Base-by-base conservation (phyloP, 495 filamentous ascomycete species). In the Aspergillus saccharolyticus region DNA sequence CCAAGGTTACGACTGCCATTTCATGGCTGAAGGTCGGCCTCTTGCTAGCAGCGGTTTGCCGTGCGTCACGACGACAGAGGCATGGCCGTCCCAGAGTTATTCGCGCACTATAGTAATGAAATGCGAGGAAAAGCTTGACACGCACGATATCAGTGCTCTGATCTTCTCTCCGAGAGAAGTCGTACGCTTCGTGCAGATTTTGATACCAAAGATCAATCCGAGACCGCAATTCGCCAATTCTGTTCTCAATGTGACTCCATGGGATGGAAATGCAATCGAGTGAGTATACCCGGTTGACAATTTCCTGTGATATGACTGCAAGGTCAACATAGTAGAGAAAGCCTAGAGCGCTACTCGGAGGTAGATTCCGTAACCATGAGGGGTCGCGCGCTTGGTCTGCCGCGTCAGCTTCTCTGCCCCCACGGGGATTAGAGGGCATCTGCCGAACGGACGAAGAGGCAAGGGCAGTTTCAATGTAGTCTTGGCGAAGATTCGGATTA, bases 31-130 rank as follows among this genome's bases (percentile, higher is more conserved):
- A 86, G 15, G 71, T 67, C 10, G 68, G 55, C 45, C 54, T 59
- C n/a, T 68, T 53, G 16, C 57, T 18, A 0, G 69, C 60, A 19
- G 22, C 59, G 18, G 65, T 67, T 51, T 69, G 73, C 53, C 80
- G 74, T 62, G 59, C 73, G 52, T 87, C 83, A 14, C 83, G 70
- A 8, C 80, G 76, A 61, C 85, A 88, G 15, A 89, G 74, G 67
- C 82, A 86, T 3, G 86, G 86, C 9, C 86, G 82, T 43, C 80
- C 81, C 20, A 85, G 73, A 14, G 87, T 78, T 45, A 86, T 84
- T 6, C 75, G 73, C 16, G 78, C 77, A 57, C 83, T 83, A 64
- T 84, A 79, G 63, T 83, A 87, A 44, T 80, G 76, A 49, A 88
- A 78, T 0, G 79, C 80, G 14, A 84, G 62, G 16, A 74, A 77